phyloP scores from a whole-genome alignment of 2,329 filamentous ascomycete species.

The Aspergillus sp. region DNA sequence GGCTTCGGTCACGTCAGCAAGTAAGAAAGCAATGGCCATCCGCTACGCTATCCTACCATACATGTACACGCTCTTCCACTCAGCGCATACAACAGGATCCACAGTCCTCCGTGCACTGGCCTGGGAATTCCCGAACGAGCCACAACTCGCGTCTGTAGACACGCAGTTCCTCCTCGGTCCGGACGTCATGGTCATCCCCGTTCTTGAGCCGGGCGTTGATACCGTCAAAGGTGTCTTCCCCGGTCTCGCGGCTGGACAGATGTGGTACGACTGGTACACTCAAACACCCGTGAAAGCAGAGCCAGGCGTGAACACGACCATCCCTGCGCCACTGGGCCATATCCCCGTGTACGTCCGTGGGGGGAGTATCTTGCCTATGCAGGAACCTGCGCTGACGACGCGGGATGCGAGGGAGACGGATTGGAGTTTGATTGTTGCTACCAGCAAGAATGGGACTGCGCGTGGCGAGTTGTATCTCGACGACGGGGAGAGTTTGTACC shows the following conservation, averaged over 20 bases:
- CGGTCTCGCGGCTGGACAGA: conserved; percentile 50
- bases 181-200: conserved; percentile 60
- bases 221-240: conserved; percentile 65
- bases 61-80: conserved; percentile 66
- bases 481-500: conserved; percentile 62
- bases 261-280: conserved; percentile 80
- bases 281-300: conserved; percentile 48
- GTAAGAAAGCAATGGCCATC: conserved; percentile 61
- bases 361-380: conserved; percentile 59
- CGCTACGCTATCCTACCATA: conserved; percentile 67
- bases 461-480: conserved; percentile 63
- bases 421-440: conserved; percentile 61
- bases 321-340: conserved; percentile 56
- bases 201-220: conserved; percentile 54
- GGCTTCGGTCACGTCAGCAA: conserved; percentile 58
- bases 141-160: conserved; percentile 58
- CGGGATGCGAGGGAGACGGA: conserved; percentile 54
- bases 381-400: conserved; percentile 63
- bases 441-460: conserved; percentile 50
- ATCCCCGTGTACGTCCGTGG: conserved; percentile 68
- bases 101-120: conserved; percentile 67
- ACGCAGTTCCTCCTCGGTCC: conserved; percentile 66
- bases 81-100: conserved; percentile 57
- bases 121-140: conserved; percentile 70
- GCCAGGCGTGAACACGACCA: conserved; percentile 53